Conservation (phyloP, 2,329 filamentous ascomycete genomes). For the Lasiodiplodia sp. region DNA sequence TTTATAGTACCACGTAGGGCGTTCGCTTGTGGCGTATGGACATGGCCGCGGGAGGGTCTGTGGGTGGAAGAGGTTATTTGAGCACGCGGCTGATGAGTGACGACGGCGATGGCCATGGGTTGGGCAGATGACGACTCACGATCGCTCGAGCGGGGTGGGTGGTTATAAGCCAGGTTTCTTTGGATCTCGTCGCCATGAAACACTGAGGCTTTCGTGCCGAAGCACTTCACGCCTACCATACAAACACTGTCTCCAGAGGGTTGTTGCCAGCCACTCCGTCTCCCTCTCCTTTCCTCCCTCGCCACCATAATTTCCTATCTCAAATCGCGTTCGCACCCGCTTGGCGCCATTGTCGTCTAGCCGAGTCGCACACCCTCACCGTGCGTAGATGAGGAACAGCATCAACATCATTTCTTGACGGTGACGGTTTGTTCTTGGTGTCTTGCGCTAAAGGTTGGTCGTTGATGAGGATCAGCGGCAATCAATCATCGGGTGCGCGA, state of each 20-base stretch:
- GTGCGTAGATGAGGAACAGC: background rate
- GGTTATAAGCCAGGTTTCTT: background rate
- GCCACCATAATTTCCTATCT: background rate
- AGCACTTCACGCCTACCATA: too few relatives aligned
- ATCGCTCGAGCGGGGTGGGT: background rate
- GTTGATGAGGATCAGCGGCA: constrained; percentile 10
- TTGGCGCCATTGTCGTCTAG: background rate
- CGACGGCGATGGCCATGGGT: background rate
- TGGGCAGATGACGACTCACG: background rate
- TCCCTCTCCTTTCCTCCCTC: background rate
- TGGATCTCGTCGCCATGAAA: too few relatives aligned
- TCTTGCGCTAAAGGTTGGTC: background rate
- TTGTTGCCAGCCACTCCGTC: too few relatives aligned
- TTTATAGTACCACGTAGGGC: background rate
- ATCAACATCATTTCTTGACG: background rate
- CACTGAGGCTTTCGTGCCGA: background rate
- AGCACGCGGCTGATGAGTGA: background rate
- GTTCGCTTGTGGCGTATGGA: background rate
- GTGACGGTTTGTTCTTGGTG: background rate
- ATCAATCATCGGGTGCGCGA: background rate
- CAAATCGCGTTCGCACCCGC: background rate
- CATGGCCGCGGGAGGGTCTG: background rate
- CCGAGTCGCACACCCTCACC: background rate
- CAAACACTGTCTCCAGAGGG: too few relatives aligned
- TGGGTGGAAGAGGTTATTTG: background rate